Evolutionary conservation across 2,329 filamentous ascomycete genomes (phyloP), one percentile per base, ranked within the genome.

Genomic region (Ascochyta pisi): DNA sequence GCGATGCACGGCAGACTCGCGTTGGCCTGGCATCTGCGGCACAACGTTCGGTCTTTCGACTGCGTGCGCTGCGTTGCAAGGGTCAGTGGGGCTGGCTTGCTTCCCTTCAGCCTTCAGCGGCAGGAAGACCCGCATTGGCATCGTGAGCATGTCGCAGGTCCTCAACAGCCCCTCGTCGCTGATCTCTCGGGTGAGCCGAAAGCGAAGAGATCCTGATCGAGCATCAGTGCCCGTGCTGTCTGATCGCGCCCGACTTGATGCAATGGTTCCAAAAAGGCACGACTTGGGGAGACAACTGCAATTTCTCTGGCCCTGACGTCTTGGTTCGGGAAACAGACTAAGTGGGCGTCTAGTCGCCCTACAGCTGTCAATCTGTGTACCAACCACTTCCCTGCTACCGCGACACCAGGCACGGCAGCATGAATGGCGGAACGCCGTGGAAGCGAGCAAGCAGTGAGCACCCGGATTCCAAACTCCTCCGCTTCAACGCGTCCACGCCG

Each of bases 171-270:
- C 68, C 69, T 68, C 62, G 68, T 62, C 59, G 68, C 63, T 65
- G 69, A 72, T 72, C 70, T 55, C 63, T 68, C 66, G 70, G 67
- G 57, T 63, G 57, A 63, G 61, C 66, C 70, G 65, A 70, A 42
- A 56, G 53, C 53, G 53, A 56, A 66, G 64, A 65, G 64, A 67
- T 68, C 64, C 64, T 60, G 50, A 62, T 58, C 62, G 60, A 63
- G 57, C 62, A 65, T 65, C 67, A 58, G 58, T 50, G 68, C 64
- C 66, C 64, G 63, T 68, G 63, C 64, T 60, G 63, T 63, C 61
- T 60, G 62, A 63, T 64, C 64, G 58, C 58, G 54, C 54, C 58
- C 63, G 61, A 61, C 58, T 57, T 66, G 64, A 67, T 54, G 60
- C 66, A 62, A 54, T 55, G 59, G 57, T 34, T 58, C 57, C 58